phyloP scores from a whole-genome alignment of 2,329 filamentous ascomycete species.

The Fusarium sp. region DNA sequence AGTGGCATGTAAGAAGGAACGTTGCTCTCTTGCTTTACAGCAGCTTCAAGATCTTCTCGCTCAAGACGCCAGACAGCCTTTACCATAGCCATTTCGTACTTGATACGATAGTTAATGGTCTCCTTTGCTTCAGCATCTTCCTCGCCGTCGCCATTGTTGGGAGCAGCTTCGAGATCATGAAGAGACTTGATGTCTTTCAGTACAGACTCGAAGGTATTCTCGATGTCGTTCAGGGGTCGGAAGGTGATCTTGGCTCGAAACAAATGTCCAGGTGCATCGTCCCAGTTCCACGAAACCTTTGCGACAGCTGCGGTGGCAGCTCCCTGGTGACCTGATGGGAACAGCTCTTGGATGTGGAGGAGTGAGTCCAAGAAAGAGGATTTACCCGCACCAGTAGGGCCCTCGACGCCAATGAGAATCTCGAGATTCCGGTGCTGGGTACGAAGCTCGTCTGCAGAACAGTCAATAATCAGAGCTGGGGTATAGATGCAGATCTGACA shows the following conservation, averaged over 20 bases:
- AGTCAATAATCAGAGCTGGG: background rate
- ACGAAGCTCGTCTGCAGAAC: background rate
- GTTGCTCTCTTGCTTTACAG: background rate
- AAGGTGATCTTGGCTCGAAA: conserved; percentile 43
- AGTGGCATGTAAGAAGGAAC: background rate
- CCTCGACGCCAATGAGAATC: conserved; percentile 26
- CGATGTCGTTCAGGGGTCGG: conserved; percentile 13
- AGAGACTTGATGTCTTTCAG: conserved; percentile 22
- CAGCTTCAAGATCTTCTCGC: background rate
- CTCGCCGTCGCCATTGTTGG: background rate
- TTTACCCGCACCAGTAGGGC: conserved; percentile 30
- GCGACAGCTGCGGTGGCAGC: conserved; percentile 46
- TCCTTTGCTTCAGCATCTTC: too few relatives aligned
- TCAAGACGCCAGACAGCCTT: conserved; percentile 37
- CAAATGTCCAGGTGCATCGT: conserved; percentile 6
- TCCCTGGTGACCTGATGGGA: conserved; percentile 46
- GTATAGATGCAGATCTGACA: too few relatives aligned
- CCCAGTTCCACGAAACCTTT: conserved; percentile 43
- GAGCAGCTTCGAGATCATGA: background rate
- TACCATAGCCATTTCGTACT: conserved; percentile 37
- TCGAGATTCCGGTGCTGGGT: background rate
- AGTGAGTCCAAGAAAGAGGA: conserved; percentile 17
- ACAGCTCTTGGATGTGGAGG: conserved; percentile 32
- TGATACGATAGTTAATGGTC: too few relatives aligned
- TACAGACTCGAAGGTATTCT: conserved; percentile 22